Percentiles rank a stretch among this genome's conserved stretches.
These are phyloP conservation scores for Cryptococcus depauperatus DNA, from an alignment of 1,284 basidiomycete species.

Conservation along the genomic window DNA sequence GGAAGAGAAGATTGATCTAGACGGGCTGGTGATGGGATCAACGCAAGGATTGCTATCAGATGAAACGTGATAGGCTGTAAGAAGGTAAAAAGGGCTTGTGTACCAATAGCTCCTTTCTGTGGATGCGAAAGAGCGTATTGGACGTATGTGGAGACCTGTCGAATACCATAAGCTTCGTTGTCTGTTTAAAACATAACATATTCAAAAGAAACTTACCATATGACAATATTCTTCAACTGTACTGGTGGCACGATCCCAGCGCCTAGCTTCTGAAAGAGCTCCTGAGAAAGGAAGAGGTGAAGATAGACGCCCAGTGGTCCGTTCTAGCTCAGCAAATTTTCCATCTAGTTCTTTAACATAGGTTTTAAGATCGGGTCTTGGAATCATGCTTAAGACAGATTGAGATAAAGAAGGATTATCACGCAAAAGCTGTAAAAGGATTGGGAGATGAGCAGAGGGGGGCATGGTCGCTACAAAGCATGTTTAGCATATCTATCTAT, in stretches of 20 bases:
- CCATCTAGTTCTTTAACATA: conserved; percentile 31
- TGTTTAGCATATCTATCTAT: neutral
- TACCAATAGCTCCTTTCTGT: conserved; percentile 10
- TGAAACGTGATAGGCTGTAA: conserved; percentile 27
- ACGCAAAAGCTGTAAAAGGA: conserved; percentile 33
- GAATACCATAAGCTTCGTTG: conserved; percentile 2
- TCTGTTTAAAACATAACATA: neutral
- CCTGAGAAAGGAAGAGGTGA: neutral
- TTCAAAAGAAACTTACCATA: conserved; percentile 22
- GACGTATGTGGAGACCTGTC: conserved; percentile 34
- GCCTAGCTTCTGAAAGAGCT: conserved; percentile 4
- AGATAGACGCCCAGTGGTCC: conserved; percentile 2
- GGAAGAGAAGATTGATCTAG: conserved; percentile 1
- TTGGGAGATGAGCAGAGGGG: conserved; percentile 32
- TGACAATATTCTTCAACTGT: conserved; percentile 24
- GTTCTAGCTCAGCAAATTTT: conserved; percentile 16
- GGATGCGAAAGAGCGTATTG: conserved; percentile 25
- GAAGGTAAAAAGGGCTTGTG: conserved; percentile 29
- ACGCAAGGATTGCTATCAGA: conserved; percentile 21
- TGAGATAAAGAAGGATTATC: conserved; percentile 26
- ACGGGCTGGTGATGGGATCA: conserved; percentile 22
- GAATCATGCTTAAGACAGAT: conserved; percentile 28
- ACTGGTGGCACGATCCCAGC: conserved; percentile 29
- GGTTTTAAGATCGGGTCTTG: conserved; percentile 29
- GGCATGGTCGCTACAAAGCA: conserved; percentile 30